A percentile compares a stretch with the other conserved stretches of the same genome.
phyloP scores from a whole-genome alignment of 176 grass and related monocot genomes.

The Canna indica region DNA sequence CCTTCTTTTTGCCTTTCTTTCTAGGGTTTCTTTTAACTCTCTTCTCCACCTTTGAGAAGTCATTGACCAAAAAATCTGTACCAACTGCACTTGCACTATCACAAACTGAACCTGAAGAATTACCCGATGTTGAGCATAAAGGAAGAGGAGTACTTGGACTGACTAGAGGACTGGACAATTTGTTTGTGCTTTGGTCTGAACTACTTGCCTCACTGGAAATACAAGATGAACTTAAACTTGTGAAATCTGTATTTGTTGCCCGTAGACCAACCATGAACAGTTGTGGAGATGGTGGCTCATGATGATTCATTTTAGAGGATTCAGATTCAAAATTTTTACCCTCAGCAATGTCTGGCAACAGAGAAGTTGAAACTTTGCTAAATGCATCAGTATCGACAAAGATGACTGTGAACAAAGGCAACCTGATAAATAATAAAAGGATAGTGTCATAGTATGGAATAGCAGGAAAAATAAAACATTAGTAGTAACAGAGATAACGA shows the following conservation, averaged over 20 bases:
- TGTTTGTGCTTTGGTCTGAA: background rate
- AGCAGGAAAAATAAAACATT: background rate
- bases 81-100: background rate
- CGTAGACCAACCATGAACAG: constrained; percentile 2
- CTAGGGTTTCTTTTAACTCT: constrained; percentile 32
- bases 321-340: constrained; percentile 3
- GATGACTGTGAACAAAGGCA: background rate
- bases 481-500: background rate
- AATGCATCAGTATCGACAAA: background rate
- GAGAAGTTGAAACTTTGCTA: background rate
- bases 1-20: constrained; percentile 76
- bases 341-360: background rate
- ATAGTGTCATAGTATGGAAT: background rate
- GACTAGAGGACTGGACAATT: constrained; percentile 16
- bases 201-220: background rate
- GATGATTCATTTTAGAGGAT: constrained; percentile 1
- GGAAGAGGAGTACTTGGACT: constrained; percentile 26
- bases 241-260: constrained; percentile 6
- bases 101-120: constrained; percentile 27
- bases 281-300: background rate
- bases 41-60: constrained; percentile 28
- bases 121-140: constrained; percentile 21
- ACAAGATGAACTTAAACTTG: background rate
- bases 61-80: constrained; percentile 38
- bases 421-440: constrained; percentile 3